phyloP scores from a whole-genome alignment of 768 basidiomycete genomes.

The Collybia nuda region DNA sequence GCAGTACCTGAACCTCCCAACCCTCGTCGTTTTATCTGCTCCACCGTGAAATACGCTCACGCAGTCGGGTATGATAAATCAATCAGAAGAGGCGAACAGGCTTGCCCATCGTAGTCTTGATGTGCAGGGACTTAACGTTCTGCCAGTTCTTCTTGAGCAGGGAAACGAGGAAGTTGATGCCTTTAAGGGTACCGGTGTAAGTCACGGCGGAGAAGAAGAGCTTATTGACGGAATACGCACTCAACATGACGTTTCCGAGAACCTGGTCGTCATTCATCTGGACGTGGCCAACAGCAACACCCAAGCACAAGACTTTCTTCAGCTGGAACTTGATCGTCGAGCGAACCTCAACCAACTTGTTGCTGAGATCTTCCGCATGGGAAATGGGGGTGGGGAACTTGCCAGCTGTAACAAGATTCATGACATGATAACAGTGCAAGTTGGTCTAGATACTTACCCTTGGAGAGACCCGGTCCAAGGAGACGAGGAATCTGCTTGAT shows the following conservation, averaged over 20 bases:
- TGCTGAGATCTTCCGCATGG: constrained; percentile 83
- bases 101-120: constrained; percentile 99
- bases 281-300: constrained; percentile 97
- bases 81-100: constrained; percentile 89
- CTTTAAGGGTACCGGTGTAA: constrained; percentile 34
- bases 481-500: constrained; percentile 99
- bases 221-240: constrained; percentile 39
- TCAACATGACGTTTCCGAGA: constrained; percentile 95
- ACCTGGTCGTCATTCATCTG: constrained; percentile 98
- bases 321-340: constrained; percentile 99
- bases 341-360: constrained; percentile 93
- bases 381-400: constrained; percentile 99
- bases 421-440: background rate
- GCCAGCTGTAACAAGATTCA: constrained; percentile 61
- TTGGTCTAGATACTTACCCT: constrained; percentile 51
- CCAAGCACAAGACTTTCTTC: constrained; percentile 98
- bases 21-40: constrained; percentile 11
- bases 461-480: constrained; percentile 98
- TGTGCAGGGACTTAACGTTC: constrained; percentile 97
- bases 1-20: constrained; percentile 31
- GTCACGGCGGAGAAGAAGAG: background rate
- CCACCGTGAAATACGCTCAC: background rate
- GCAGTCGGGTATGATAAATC: background rate
- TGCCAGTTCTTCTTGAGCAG: constrained; percentile 99
- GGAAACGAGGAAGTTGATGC: constrained; percentile 99